phyloP scores from a whole-genome alignment of 2,329 filamentous ascomycete species.

The Ascochyta rabiei region DNA sequence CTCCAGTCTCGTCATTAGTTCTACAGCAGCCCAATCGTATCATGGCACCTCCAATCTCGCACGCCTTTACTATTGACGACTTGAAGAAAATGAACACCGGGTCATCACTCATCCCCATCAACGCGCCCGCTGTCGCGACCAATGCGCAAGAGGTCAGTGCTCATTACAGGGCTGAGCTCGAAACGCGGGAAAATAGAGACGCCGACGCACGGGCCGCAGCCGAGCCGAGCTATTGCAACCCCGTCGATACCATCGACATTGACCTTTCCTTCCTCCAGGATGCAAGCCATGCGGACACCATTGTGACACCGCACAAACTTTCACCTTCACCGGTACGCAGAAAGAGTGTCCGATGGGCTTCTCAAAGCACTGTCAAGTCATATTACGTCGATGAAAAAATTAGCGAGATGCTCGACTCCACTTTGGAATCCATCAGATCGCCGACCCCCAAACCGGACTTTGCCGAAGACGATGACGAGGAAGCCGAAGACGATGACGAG shows the following conservation, averaged over 20 bases:
- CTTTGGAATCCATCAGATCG: conserved; percentile 24
- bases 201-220: conserved; percentile 13
- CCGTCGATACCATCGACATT: conserved; percentile 9
- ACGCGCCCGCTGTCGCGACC: conserved; percentile 7
- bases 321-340: conserved; percentile 2
- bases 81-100: not conserved
- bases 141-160: conserved; percentile 5
- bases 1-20: not conserved
- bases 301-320: not conserved
- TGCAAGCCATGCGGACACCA: conserved; percentile 4
- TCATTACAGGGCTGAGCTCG: conserved; percentile 9
- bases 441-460: not conserved
- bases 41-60: not conserved
- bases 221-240: conserved; percentile 8
- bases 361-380: conserved; percentile 17
- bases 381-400: conserved; percentile 30
- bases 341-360: conserved; percentile 23
- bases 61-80: not conserved
- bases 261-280: conserved; percentile 12
- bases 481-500: not conserved
- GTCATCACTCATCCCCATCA: not conserved
- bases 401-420: conserved; percentile 32
- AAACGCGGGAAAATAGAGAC: conserved; percentile 17
- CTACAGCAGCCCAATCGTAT: conserved; percentile 1
- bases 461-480: conserved; percentile 8